Conservation (phyloP, 2,329 filamentous ascomycete species). For the Fusarium abutilonis region DNA sequence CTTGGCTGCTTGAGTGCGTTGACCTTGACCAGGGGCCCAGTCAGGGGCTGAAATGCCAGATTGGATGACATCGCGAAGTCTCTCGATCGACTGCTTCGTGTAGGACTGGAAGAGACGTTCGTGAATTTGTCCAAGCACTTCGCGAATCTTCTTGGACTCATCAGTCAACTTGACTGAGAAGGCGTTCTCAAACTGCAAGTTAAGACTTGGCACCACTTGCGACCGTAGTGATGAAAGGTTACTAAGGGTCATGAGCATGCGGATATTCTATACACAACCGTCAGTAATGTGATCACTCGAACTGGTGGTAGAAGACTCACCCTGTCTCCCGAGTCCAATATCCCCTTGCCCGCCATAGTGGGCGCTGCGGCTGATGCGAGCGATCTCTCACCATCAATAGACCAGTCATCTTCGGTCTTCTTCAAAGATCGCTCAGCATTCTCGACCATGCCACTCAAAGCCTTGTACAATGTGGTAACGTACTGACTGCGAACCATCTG, state of each 20-base stretch:
- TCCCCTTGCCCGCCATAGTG: slow-evolving; percentile 55
- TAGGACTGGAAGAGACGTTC: slow-evolving; percentile 91
- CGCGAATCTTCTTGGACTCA: slow-evolving; percentile 89
- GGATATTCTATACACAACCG: slow-evolving; percentile 72
- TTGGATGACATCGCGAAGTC: slow-evolving; percentile 75
- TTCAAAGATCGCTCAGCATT: slow-evolving; percentile 83
- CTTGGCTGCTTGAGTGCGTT: slow-evolving; percentile 76
- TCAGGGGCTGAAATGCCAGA: slow-evolving; percentile 74
- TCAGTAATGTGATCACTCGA: slow-evolving; percentile 33
- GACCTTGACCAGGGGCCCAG: slow-evolving; percentile 71
- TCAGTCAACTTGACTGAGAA: slow-evolving; percentile 96
- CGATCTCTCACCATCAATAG: slow-evolving; percentile 57
- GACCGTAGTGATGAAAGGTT: slow-evolving; percentile 87
- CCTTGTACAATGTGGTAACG: slow-evolving; percentile 92
- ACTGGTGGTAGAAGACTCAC: slow-evolving; percentile 52
- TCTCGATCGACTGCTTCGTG: slow-evolving; percentile 77
- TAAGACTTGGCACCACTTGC: slow-evolving; percentile 86
- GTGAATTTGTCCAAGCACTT: slow-evolving; percentile 91
- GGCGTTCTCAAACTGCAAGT: slow-evolving; percentile 89
- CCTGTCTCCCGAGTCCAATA: slow-evolving; percentile 65
- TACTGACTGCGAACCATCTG: slow-evolving; percentile 94
- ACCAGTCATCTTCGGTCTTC: slow-evolving; percentile 71
- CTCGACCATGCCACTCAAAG: slow-evolving; percentile 94
- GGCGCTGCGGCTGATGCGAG: slow-evolving; percentile 50
- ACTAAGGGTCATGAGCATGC: slow-evolving; percentile 91